Evolutionary conservation across 2,329 filamentous ascomycete species (phyloP).

Genomic region (Cercospora berteroae): DNA sequence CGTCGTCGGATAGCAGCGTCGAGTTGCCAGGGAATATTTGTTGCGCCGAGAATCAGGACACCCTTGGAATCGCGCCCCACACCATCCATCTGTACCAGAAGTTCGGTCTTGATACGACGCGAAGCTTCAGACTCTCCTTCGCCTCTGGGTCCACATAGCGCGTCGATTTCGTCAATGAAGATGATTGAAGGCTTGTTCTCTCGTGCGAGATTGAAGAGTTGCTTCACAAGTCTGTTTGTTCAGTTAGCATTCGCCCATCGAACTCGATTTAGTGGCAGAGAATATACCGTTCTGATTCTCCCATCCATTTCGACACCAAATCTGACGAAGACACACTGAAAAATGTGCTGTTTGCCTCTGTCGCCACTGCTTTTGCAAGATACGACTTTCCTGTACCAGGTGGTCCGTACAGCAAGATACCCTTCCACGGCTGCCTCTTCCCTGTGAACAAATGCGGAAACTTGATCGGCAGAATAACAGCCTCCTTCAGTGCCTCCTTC

Average conservation of each 20-base stretch:
- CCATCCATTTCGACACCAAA: conserved; percentile 99
- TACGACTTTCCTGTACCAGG: conserved; percentile 98
- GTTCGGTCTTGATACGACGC: conserved; percentile 95
- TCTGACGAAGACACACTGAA: conserved; percentile 98
- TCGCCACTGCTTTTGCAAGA: conserved; percentile 93
- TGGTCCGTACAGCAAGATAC: conserved; percentile 91
- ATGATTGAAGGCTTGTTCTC: conserved; percentile 98
- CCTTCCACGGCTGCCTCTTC: conserved; percentile 97
- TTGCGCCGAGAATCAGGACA: conserved; percentile 90
- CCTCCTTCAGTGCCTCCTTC: conserved; percentile 96
- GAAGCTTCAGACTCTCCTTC: conserved; percentile 98
- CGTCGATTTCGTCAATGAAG: conserved; percentile 98
- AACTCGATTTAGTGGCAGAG: neutral
- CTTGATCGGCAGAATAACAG: conserved; percentile 95
- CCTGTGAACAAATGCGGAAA: conserved; percentile 95
- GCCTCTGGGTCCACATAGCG: conserved; percentile 84
- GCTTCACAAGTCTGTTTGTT: conserved; percentile 75
- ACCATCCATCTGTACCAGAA: conserved; percentile 98
- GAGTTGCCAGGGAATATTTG: conserved; percentile 98
- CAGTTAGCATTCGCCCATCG: conserved; percentile 11
- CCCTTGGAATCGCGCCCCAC: conserved; percentile 94
- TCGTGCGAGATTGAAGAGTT: conserved; percentile 94
- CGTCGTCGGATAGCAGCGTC: conserved; percentile 93
- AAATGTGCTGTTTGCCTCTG: conserved; percentile 97
- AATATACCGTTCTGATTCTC: conserved; percentile 87